These are phyloP conservation scores for Cordyceps cicadae DNA, from an alignment of 2,329 filamentous ascomycete genomes.

Conservation along the genomic window DNA sequence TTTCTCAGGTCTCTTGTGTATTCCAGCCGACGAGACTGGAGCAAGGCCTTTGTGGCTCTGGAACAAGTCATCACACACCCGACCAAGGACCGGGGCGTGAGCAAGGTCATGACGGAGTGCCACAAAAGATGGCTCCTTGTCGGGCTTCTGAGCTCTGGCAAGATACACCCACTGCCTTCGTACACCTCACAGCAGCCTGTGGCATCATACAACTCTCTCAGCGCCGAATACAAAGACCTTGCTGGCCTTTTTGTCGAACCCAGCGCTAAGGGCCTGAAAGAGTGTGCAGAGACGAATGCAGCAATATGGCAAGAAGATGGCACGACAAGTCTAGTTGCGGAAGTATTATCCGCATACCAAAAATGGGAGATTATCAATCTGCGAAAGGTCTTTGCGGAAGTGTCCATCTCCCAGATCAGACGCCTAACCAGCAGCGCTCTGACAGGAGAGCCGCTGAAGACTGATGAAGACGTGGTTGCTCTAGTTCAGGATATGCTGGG, in stretches of 20 bases:
- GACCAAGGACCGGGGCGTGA: slow-evolving; percentile 51
- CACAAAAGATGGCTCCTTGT: slow-evolving; percentile 88
- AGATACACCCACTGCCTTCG: slow-evolving; percentile 44
- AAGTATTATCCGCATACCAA: slow-evolving; percentile 63
- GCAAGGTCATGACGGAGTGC: slow-evolving; percentile 75
- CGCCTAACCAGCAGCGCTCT: slow-evolving; percentile 44
- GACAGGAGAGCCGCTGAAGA: slow-evolving; percentile 37
- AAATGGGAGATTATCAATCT: slow-evolving; percentile 69
- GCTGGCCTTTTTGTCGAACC: slow-evolving; percentile 57
- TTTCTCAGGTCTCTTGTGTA: slow-evolving; percentile 57
- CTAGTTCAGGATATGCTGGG: slow-evolving; percentile 49
- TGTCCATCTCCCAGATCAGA: slow-evolving; percentile 47
- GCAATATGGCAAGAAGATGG: slow-evolving; percentile 61
- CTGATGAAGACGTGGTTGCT: slow-evolving; percentile 34
- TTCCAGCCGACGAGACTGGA: slow-evolving; percentile 53
- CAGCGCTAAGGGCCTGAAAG: slow-evolving; percentile 48
- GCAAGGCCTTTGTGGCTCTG: slow-evolving; percentile 52
- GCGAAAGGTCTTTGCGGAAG: slow-evolving; percentile 58
- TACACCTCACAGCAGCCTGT: slow-evolving; percentile 44
- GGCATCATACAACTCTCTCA: slow-evolving; percentile 49
- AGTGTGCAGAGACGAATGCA: slow-evolving; percentile 51
- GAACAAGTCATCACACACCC: slow-evolving; percentile 62
- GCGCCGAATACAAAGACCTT: slow-evolving; percentile 63
- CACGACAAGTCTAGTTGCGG: slow-evolving; percentile 61
- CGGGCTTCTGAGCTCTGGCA: slow-evolving; percentile 62